Evolutionary conservation across 2,329 filamentous ascomycete genomes (phyloP), one percentile per base, ranked within the genome.

Genomic region (Alternaria atra): DNA sequence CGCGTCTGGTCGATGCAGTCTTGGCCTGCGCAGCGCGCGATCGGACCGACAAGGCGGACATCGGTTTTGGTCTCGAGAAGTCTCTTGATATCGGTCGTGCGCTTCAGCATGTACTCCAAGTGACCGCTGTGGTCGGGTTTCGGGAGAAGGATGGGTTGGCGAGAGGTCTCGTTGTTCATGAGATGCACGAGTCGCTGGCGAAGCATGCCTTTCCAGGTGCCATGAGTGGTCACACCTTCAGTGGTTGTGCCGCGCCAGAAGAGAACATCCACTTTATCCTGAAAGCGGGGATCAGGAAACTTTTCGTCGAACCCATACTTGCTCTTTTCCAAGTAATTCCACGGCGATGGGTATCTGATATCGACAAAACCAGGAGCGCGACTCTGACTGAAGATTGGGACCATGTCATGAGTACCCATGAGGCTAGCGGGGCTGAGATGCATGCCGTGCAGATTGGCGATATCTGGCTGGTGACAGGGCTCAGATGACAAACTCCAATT

Each of bases 381-480:
- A 50, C 88, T 89, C 59, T 91, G 85, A 63, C 91, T 91, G 78
- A 95, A 95, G 10, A 95, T 81, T 0, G 92, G 92, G 2, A 91
- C 79, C 4, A 95, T 82, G 20, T 89, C 83, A 62, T 87, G 85
- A 1, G 90, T 85, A 0, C 89, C 86, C 50, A 87, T 86, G 64
- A 87, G 83, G 0, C 85, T 83, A 7, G 90, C 86, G 0, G 90
- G 86, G 0, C 86, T 87, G 40, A 91, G 83, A 73, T 91, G 88
- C 71, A 94, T 88, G 42, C 91, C 90, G 69, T 94, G 91, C 1
- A 94, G 82, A 62, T 89, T 84, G 29, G 87, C 86, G 32, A 94
- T 81, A 65, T 95, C 92, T 1, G 92, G 90, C 71, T 95, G 92
- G 61, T 90, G 86, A 73, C 92, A 96, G 29, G 90, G 84, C 47